Conservation (phyloP, 805 yeast genomes). For the Ogataea wickerhamii region DNA sequence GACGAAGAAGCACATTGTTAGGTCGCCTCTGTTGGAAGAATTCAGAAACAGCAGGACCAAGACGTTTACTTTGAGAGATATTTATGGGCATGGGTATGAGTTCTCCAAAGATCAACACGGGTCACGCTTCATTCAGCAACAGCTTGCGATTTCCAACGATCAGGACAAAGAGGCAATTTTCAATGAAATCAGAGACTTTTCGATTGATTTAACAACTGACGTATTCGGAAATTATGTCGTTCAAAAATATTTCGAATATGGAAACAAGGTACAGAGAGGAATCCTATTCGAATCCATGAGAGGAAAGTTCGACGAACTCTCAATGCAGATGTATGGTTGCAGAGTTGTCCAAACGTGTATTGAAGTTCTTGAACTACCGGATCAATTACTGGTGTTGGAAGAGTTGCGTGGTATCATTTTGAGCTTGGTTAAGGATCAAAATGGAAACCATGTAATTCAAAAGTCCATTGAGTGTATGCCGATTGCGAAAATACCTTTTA, state of each 20-base stretch:
- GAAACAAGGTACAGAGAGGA: slow-evolving; percentile 64
- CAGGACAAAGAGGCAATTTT: slow-evolving; percentile 78
- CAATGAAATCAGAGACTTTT: slow-evolving; percentile 72
- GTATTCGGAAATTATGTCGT: slow-evolving; percentile 97
- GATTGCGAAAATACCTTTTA: slow-evolving; percentile 61
- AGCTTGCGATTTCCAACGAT: slow-evolving; percentile 57
- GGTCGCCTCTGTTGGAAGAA: slow-evolving; percentile 82
- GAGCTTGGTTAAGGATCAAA: slow-evolving; percentile 85
- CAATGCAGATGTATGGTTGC: slow-evolving; percentile 97
- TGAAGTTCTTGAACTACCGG: slow-evolving; percentile 61
- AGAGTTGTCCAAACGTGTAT: slow-evolving; percentile 94
- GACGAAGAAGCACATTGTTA: slow-evolving; percentile 46
- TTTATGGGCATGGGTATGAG: slow-evolving; percentile 84
- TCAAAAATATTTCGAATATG: slow-evolving; percentile 88
- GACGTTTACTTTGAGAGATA: slow-evolving; percentile 64
- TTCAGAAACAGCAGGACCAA: slow-evolving; percentile 64
- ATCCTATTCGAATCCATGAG: slow-evolving; percentile 67
- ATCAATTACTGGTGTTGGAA: slow-evolving; percentile 62
- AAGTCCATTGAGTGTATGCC: slow-evolving; percentile 88
- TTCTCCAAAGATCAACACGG: slow-evolving; percentile 97
- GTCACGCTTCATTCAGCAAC: slow-evolving; percentile 92
- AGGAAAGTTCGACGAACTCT: slow-evolving; percentile 68
- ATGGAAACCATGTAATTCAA: slow-evolving; percentile 97
- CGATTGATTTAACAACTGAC: slow-evolving; percentile 84
- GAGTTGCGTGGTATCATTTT: slow-evolving; percentile 63